These are phyloP conservation scores for Clarireedia sp. DNA, from an alignment of 2,329 filamentous ascomycete genomes.

Conservation along the genomic window DNA sequence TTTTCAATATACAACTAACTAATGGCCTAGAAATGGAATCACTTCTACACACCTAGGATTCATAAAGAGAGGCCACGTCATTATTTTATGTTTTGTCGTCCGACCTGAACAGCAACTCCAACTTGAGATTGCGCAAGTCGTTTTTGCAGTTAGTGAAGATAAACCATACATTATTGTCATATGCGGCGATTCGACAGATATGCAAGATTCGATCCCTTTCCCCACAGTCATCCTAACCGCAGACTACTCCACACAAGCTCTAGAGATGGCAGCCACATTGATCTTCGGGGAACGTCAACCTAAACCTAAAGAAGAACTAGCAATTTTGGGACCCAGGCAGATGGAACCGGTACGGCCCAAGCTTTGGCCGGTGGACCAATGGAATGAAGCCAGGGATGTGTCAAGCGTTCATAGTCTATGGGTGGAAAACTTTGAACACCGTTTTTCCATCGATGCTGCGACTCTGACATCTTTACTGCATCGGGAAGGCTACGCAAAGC, in stretches of 20 bases:
- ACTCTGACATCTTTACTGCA: constrained; percentile 41
- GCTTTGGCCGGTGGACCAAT: constrained; percentile 27
- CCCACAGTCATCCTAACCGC: constrained; percentile 44
- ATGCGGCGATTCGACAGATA: constrained; percentile 39
- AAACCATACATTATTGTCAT: constrained; percentile 45
- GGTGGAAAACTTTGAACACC: constrained; percentile 21
- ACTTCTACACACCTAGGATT: constrained; percentile 36
- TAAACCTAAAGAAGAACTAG: neutral
- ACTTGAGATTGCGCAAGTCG: constrained; percentile 40
- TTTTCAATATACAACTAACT: constrained; percentile 7
- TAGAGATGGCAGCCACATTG: constrained; percentile 43
- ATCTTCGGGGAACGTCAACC: constrained; percentile 38
- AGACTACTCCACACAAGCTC: constrained; percentile 39
- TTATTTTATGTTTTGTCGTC: constrained; percentile 41
- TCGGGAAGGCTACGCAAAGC: constrained; percentile 48
- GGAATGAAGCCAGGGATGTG: constrained; percentile 25
- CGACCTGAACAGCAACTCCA: constrained; percentile 41
- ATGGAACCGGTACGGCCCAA: constrained; percentile 11
- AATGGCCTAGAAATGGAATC: constrained; percentile 33
- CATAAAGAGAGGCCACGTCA: constrained; percentile 29
- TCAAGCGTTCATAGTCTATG: constrained; percentile 22
- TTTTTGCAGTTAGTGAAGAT: constrained; percentile 35
- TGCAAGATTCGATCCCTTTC: constrained; percentile 35
- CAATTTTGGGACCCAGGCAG: neutral
- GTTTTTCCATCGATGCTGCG: constrained; percentile 38